Conservation (phyloP, 179 eudicot genomes). For the Sideroxylon spinosum region DNA sequence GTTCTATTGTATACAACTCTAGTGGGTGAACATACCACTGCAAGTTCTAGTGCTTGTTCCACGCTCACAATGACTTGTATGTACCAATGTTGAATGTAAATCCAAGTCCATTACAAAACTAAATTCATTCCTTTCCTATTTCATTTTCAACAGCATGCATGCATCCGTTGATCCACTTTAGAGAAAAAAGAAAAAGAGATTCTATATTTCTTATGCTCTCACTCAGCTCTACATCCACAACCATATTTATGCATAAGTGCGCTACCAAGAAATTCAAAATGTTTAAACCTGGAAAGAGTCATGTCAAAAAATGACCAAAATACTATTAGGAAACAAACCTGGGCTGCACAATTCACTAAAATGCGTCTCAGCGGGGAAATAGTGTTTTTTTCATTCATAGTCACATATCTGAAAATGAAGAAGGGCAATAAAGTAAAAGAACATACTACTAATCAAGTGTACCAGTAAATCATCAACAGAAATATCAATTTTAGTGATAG, state of each 20-base stretch:
- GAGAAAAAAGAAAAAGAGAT: not conserved
- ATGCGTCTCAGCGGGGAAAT: conserved; percentile 61
- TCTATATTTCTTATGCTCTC: not conserved
- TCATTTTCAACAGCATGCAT: no score
- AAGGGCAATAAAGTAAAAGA: not conserved
- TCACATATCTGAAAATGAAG: conserved; percentile 34
- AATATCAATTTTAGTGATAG: conserved; percentile 1
- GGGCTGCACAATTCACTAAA: conserved; percentile 73
- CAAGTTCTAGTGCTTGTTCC: not conserved
- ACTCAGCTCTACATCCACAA: not conserved
- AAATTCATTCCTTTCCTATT: not conserved
- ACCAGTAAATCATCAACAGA: not conserved
- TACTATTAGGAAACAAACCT: conserved; percentile 41
- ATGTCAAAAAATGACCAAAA: not conserved
- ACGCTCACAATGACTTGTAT: not conserved
- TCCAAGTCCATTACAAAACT: not conserved
- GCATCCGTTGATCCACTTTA: not conserved
- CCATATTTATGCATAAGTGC: not conserved
- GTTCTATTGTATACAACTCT: no score
- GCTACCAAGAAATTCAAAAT: not conserved
- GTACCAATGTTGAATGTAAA: not conserved
- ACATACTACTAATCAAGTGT: not conserved
- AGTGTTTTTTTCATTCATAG: conserved; percentile 73
- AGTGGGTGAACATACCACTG: not conserved
- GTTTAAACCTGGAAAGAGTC: not conserved